Evolutionary conservation across 1,284 basidiomycete genomes (phyloP), one percentile per base, ranked within the genome.

Genomic region (Marasmius fiardii): DNA sequence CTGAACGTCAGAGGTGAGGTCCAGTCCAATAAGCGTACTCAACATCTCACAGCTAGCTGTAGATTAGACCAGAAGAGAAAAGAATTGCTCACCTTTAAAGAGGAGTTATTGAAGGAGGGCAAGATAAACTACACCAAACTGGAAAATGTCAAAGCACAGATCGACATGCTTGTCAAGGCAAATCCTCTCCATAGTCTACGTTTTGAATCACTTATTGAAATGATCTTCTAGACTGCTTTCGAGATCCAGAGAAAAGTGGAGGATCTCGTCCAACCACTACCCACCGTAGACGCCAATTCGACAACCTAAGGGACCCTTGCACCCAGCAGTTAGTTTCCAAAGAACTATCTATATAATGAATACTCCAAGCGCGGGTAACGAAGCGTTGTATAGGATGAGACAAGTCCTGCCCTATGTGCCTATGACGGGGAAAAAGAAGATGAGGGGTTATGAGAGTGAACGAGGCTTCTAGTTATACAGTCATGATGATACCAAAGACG

Each of bases 91-190:
- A 72, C 77, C 47, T 75, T 83, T 61, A 90, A 88, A 65, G 90
- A 92, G 58, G 85, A 88, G 12, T 75, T 91, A 47, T 74, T 90
- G 52, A 89, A 86, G 63, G 78, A 88, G 65, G 86, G 85, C 74
- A 89, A 85, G 68, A 65, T 74, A 4, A 87, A 89, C 63, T 68
- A 76, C 20, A 68, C 77, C 43, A 86, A 81, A n/a, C 77, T 88
- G 74, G 89, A 92, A 64, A 84, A 68, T 61, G 83, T 92, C 61
- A 90, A 89, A 67, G 63, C 73, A 2, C 87, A 90, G 60, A 84
- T 92, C 54, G 89, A 92, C 65, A 68, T 74, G 3, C 76, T 91
- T 41, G 79, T 87, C 68, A 92, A 90, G 82, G 88, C 85, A 54
- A 35, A 31, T 18, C 37, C 34, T 34, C 51, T 58, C 52, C 58